These are phyloP conservation scores for Ophiosphaerella korrae DNA, from an alignment of 2,329 filamentous ascomycete species.

Conservation along the genomic window DNA sequence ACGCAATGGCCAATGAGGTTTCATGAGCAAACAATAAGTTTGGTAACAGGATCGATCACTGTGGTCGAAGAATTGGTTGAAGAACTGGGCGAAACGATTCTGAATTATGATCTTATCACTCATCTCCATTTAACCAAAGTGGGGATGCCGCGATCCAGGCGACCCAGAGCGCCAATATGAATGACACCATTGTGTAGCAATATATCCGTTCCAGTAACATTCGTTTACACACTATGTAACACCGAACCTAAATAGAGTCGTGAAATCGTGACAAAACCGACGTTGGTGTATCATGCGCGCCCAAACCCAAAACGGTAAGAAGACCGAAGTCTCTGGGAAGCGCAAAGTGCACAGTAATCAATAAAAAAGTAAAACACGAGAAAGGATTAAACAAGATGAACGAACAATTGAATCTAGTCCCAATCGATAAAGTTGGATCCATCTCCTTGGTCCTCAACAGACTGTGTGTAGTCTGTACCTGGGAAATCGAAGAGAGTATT, in stretches of 20 bases:
- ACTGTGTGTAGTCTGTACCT: conserved; percentile 15
- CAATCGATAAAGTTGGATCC: conserved; percentile 31
- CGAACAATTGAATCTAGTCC: conserved; percentile 15
- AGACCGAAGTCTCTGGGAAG: not conserved
- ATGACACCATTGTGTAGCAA: conserved; percentile 5
- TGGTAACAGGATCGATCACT: not conserved
- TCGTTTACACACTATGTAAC: conserved; percentile 5
- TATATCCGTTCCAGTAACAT: conserved; percentile 1
- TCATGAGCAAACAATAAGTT: not conserved
- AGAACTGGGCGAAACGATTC: conserved; percentile 7
- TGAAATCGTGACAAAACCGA: conserved; percentile 15
- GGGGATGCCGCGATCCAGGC: conserved; percentile 15
- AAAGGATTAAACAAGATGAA: not conserved
- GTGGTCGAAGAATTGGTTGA: not conserved
- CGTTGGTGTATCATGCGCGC: conserved; percentile 13
- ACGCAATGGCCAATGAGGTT: not conserved
- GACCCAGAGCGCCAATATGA: conserved; percentile 18
- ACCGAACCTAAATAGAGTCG: conserved; percentile 11
- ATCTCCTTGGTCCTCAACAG: conserved; percentile 25
- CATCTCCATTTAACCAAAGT: conserved; percentile 3
- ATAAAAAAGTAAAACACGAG: too few relatives aligned
- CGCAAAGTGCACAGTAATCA: not conserved
- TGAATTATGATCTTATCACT: conserved; percentile 21
- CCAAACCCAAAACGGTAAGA: conserved; percentile 6
- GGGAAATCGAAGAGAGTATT: conserved; percentile 31